Evolutionary conservation across 306 rosid species (phyloP), one percentile per base, ranked within the genome.

Genomic region (Lathyrus tuberosus): DNA sequence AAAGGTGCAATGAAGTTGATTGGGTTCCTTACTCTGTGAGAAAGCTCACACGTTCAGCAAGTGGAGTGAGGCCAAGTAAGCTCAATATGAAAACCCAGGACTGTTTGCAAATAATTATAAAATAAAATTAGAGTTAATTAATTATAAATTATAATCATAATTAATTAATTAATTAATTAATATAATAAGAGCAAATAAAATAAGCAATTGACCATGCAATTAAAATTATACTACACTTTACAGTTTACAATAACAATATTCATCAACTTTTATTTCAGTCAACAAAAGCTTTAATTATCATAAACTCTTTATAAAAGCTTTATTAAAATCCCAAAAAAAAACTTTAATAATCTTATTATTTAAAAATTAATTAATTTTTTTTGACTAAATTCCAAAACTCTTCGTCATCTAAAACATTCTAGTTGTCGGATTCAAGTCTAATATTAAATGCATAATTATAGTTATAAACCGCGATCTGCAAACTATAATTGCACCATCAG

Each of bases 1-100:
- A 18, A 2, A 59, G 42, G 12, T 4, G 37, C 10, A 3, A 24
- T 49, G n/a, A 35, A 35, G 40, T 35, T 35, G 10, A 35, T 35
- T 35, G 1, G 9, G 61, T 54, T 62, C 4, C 95, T 84, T 83
- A 89, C 98, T 92, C 98, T 26, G 98, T 89, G 40, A 92, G 74
- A 73, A 92, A 92, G 74, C 98, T 92, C 64, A 92, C 76, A 44
- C 98, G 89, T 80, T 92, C 98, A 12, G 98, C 98, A 2, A 92
- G 89, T 10, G 92, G 91, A 40, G 84, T 84, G 9, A 92, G 91
- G 14, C 88, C 98, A 69, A 92, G 80, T 68, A 92, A 81, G 65
- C 98, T 92, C 87, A 89, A 66, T 0, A 80, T 92, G 56, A 92
- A 89, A 30, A 92, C 73, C 96, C 95, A 92, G 0, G 98, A 85